Evolutionary conservation across 2,329 filamentous ascomycete species (phyloP).

Genomic region (Fusarium marasasianum): DNA sequence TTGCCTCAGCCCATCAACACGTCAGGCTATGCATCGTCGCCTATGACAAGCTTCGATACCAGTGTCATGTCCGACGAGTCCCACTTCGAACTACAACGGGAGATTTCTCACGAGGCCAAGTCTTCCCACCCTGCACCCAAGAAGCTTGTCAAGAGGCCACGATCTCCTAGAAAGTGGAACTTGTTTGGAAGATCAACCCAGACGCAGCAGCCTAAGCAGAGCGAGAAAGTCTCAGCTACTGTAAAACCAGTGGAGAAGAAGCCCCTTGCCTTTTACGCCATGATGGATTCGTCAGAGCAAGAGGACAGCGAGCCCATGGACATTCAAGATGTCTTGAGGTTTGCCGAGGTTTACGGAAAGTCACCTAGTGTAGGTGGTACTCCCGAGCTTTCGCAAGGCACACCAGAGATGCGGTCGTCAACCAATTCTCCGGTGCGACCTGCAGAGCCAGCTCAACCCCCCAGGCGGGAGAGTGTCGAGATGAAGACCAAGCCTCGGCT

Average conservation of each 20-base stretch:
- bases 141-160: conserved; percentile 65
- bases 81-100: conserved; percentile 52
- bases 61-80: conserved; percentile 68
- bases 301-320: conserved; percentile 56
- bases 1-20: conserved; percentile 65
- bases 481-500: conserved; percentile 7
- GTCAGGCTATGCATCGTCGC: conserved; percentile 54
- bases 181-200: conserved; percentile 66
- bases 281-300: conserved; percentile 68
- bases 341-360: conserved; percentile 54
- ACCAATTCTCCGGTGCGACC: conserved; percentile 14
- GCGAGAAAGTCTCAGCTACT: conserved; percentile 56
- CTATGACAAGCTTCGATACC: conserved; percentile 66
- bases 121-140: conserved; percentile 51
- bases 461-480: not conserved
- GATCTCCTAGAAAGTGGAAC: conserved; percentile 70
- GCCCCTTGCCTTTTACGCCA: conserved; percentile 67
- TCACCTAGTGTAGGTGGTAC: conserved; percentile 27
- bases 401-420: conserved; percentile 25
- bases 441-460: not conserved
- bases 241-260: conserved; percentile 61
- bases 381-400: conserved; percentile 23
- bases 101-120: conserved; percentile 46
- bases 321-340: conserved; percentile 59
- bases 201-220: conserved; percentile 53